Evolutionary conservation across 805 yeast species (phyloP).

Genomic region (Blastobotrys terrestris): DNA sequence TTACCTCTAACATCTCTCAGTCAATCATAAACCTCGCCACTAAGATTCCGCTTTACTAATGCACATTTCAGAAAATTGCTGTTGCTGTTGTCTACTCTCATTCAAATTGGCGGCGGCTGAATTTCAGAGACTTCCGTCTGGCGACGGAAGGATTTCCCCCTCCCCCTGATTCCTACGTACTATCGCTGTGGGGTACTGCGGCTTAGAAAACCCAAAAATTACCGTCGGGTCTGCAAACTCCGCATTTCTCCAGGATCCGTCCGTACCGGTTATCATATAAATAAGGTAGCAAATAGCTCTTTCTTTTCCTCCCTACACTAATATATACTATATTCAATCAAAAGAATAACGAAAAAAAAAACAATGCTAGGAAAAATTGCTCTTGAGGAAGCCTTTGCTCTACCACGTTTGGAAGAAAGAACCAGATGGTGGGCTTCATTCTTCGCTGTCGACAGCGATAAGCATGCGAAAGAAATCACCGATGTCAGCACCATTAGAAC

Average conservation of each 20-base stretch:
- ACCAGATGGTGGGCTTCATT: constrained; percentile 4
- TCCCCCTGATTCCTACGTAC: no score
- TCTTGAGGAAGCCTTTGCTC: constrained; percentile 4
- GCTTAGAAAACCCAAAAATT: neutral
- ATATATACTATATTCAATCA: neutral
- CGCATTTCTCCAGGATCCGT: neutral
- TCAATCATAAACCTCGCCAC: no score
- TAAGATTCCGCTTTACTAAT: no score
- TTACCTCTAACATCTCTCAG: no score
- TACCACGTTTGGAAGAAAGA: constrained; percentile 1
- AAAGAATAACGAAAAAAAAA: neutral
- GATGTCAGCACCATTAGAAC: constrained; percentile 1
- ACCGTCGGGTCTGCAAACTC: neutral
- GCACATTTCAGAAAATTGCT: no score
- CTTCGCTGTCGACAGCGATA: constrained; percentile 2
- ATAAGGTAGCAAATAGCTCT: no score
- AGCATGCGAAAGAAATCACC: neutral
- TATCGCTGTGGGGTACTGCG: neutral
- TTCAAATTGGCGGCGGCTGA: no score
- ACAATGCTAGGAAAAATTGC: constrained; percentile 6
- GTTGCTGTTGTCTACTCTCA: no score
- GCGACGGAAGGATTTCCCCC: neutral
- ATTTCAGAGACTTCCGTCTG: no score
- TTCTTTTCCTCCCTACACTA: no score
- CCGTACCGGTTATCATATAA: neutral